Percentiles rank a stretch among this genome's conserved stretches.
phyloP scores from a whole-genome alignment of 2,329 filamentous ascomycete species.

The Dothistroma pini region DNA sequence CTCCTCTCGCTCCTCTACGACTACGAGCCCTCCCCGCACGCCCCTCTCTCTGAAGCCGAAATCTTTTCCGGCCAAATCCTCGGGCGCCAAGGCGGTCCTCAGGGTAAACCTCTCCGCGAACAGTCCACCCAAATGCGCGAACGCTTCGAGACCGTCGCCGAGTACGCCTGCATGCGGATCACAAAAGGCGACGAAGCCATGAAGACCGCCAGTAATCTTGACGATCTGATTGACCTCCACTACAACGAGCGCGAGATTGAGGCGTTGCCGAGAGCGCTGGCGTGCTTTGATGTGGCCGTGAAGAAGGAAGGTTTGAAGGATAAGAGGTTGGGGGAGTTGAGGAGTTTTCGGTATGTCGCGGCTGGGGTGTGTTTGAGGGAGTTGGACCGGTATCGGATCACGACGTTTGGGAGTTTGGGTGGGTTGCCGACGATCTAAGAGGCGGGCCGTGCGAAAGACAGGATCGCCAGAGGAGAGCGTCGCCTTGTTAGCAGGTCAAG shows the following conservation, averaged over 20 bases:
- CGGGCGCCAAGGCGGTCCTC: slow-evolving; percentile 42
- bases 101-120: slow-evolving; percentile 34
- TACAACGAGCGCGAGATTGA: slow-evolving; percentile 37
- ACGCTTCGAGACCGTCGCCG: slow-evolving; percentile 41
- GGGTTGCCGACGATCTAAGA: neutral
- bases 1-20: slow-evolving; percentile 48
- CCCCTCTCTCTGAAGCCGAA: slow-evolving; percentile 50
- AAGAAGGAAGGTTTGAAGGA: slow-evolving; percentile 35
- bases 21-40: slow-evolving; percentile 40
- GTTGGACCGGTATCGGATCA: slow-evolving; percentile 38
- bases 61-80: slow-evolving; percentile 58
- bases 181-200: slow-evolving; percentile 38
- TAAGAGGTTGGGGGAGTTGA: slow-evolving; percentile 35
- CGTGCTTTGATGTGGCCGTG: slow-evolving; percentile 46
- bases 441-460: neutral
- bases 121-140: slow-evolving; percentile 38
- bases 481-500: neutral
- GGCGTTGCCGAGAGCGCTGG: slow-evolving; percentile 48
- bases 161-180: slow-evolving; percentile 44
- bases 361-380: slow-evolving; percentile 51
- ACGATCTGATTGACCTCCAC: slow-evolving; percentile 26
- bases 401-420: slow-evolving; percentile 15
- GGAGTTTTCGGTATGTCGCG: slow-evolving; percentile 54
- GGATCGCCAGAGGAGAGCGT: too few species aligned
- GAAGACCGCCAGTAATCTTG: slow-evolving; percentile 21